phyloP scores from a whole-genome alignment of 495 filamentous ascomycete species.

The Viridothelium virens region DNA sequence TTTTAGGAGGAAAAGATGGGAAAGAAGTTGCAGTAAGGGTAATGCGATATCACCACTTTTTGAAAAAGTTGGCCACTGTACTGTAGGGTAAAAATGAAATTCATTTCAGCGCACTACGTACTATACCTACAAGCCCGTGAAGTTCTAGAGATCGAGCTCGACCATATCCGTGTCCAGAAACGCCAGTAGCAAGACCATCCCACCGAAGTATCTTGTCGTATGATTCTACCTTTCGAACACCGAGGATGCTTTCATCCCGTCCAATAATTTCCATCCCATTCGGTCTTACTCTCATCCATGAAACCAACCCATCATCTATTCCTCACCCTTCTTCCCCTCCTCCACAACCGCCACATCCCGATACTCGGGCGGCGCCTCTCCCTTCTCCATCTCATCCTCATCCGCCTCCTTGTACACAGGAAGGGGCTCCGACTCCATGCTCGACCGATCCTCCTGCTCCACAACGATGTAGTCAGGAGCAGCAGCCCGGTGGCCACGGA shows the following conservation, averaged over 20 bases:
- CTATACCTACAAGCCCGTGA: neutral
- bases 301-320: neutral
- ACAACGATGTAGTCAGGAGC: neutral
- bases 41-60: too few species aligned
- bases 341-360: neutral
- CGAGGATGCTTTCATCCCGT: neutral
- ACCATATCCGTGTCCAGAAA: neutral
- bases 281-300: neutral
- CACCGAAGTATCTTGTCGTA: too few species aligned
- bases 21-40: neutral
- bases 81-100: neutral
- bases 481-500: conserved; percentile 13
- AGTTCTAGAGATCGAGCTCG: too few species aligned
- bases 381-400: neutral
- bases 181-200: neutral
- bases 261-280: neutral
- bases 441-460: neutral
- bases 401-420: conserved; percentile 2
- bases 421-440: neutral
- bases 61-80: too few species aligned
- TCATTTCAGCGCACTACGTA: neutral
- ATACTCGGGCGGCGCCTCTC: conserved; percentile 8
- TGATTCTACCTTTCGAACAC: neutral
- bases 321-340: conserved; percentile 6
- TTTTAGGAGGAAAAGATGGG: neutral